Evolutionary conservation across 2,329 filamentous ascomycete genomes (phyloP).

Genomic region (Clarireedia monteithiana): DNA sequence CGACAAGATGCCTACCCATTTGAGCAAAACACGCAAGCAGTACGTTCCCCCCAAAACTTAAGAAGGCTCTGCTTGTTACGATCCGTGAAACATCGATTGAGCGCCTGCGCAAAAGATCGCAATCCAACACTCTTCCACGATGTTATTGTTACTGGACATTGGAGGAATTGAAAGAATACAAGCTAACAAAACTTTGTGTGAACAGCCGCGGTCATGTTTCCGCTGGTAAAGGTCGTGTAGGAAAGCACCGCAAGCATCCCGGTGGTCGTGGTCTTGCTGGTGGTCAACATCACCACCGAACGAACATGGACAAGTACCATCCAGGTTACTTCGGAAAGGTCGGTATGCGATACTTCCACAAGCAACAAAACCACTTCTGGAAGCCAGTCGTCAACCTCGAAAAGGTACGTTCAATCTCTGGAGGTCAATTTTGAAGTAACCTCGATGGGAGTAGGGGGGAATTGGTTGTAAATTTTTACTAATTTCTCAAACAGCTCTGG

Average conservation of each 20-base stretch:
- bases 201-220: constrained; percentile 91
- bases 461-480: constrained; percentile 1
- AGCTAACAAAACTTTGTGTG: constrained; percentile 25
- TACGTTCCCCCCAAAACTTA: constrained; percentile 38
- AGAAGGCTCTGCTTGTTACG: constrained; percentile 3
- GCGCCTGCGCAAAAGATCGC: not conserved
- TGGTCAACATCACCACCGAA: constrained; percentile 98
- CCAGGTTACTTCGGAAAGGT: constrained; percentile 99
- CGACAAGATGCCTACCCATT: constrained; percentile 65
- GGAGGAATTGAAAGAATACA: constrained; percentile 3
- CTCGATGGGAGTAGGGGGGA: not conserved
- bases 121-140: not conserved
- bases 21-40: constrained; percentile 72
- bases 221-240: constrained; percentile 95
- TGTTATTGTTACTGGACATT: not conserved
- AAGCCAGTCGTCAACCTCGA: constrained; percentile 98
- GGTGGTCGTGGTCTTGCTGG: constrained; percentile 84
- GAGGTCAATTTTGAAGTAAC: not conserved
- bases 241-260: constrained; percentile 94
- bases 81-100: constrained; percentile 2
- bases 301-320: constrained; percentile 88
- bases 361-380: constrained; percentile 93
- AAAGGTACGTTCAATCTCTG: constrained; percentile 56
- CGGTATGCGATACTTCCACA: constrained; percentile 95
- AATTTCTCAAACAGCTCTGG: constrained; percentile 60